Percentiles rank a stretch among this genome's conserved stretches.
Evolutionary conservation across 305 asterid species (phyloP).

Genomic region (Fraxinus greggii): DNA sequence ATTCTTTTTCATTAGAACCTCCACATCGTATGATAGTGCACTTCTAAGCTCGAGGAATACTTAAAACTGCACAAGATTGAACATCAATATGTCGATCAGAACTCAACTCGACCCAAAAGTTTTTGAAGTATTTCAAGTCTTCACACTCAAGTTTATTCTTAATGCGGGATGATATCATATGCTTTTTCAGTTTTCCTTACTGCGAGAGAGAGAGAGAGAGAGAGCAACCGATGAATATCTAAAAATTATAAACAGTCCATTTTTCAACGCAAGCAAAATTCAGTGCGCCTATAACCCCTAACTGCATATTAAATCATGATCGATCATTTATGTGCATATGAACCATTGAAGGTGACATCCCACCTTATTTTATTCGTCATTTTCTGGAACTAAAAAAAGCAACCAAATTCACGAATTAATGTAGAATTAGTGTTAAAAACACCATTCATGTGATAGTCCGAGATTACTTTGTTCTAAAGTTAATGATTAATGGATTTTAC

Average conservation of each 20-base stretch:
- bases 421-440: too few species aligned
- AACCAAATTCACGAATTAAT: neutral
- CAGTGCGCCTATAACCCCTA: neutral
- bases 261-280: slow-evolving; percentile 1
- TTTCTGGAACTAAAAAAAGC: neutral
- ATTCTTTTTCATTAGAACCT: neutral
- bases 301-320: neutral
- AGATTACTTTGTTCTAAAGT: too few species aligned
- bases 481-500: too few species aligned
- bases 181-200: neutral
- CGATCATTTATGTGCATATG: neutral
- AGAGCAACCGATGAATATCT: neutral
- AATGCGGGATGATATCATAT: neutral
- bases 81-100: neutral
- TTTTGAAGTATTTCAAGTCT: neutral
- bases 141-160: neutral
- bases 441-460: too few species aligned
- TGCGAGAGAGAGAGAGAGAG: neutral
- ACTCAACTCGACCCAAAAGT: neutral
- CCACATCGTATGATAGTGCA: neutral
- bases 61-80: neutral
- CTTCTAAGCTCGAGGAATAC: neutral
- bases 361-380: neutral
- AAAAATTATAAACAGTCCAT: neutral
- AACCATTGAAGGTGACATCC: neutral